A percentile compares a stretch with the other conserved stretches of the same genome.
Evolutionary conservation across 1,284 basidiomycete species (phyloP).

Genomic region (Kwoniella shivajii): DNA sequence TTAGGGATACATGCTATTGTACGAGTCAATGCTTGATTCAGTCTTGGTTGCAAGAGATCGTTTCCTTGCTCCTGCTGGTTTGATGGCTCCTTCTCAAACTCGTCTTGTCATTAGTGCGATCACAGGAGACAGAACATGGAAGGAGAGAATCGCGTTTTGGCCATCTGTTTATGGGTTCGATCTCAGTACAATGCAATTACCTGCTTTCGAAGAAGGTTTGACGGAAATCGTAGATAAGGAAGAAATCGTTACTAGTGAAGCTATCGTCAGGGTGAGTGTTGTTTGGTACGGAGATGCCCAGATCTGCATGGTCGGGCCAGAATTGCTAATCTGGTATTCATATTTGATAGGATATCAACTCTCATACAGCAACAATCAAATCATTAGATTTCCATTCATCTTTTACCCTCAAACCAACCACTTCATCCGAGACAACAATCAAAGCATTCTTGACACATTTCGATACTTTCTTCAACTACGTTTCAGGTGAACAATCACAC

Average conservation of each 20-base stretch:
- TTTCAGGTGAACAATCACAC: slow-evolving; percentile 56
- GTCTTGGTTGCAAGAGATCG: slow-evolving; percentile 84
- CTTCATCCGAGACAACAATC: slow-evolving; percentile 65
- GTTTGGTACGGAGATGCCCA: background rate
- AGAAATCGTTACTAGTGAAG: slow-evolving; percentile 69
- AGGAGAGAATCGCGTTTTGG: slow-evolving; percentile 88
- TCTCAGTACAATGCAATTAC: slow-evolving; percentile 71
- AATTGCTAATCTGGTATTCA: background rate
- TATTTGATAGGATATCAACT: slow-evolving; percentile 65
- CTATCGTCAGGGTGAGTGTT: slow-evolving; percentile 65
- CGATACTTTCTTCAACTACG: slow-evolving; percentile 82
- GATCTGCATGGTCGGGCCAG: background rate
- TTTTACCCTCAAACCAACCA: slow-evolving; percentile 69
- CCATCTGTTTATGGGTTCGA: slow-evolving; percentile 88
- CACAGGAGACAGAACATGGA: slow-evolving; percentile 71
- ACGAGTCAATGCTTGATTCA: slow-evolving; percentile 97
- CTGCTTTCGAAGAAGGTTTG: slow-evolving; percentile 71
- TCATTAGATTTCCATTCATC: slow-evolving; percentile 77
- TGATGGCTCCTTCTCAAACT: slow-evolving; percentile 92
- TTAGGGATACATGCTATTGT: slow-evolving; percentile 76
- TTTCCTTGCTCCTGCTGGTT: slow-evolving; percentile 72
- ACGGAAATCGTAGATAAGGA: slow-evolving; percentile 75
- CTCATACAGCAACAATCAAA: slow-evolving; percentile 64
- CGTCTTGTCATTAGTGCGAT: slow-evolving; percentile 81
- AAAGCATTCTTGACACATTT: slow-evolving; percentile 90